A percentile compares a stretch with the other conserved stretches of the same genome.
These are phyloP conservation scores for Fusarium zealandicum DNA, from an alignment of 2,329 filamentous ascomycete genomes.

Conservation along the genomic window DNA sequence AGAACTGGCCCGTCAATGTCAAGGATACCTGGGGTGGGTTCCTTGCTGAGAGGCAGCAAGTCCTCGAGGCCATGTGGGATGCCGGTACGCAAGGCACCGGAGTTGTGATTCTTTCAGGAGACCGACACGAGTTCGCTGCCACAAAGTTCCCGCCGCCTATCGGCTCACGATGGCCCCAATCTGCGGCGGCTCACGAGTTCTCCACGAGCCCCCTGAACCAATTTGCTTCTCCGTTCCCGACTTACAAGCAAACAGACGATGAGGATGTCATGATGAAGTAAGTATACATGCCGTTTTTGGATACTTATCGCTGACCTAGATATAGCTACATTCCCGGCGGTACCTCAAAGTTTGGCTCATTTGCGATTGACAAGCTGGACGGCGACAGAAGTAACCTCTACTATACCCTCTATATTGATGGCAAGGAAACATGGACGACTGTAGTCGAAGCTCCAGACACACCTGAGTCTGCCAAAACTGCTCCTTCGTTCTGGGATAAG, in stretches of 20 bases:
- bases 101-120: slow-evolving; percentile 85
- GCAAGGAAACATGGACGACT: slow-evolving; percentile 77
- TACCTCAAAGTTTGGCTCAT: slow-evolving; percentile 82
- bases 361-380: slow-evolving; percentile 73
- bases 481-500: slow-evolving; percentile 57
- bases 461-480: slow-evolving; percentile 41
- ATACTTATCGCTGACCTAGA: neutral
- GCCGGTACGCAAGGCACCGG: slow-evolving; percentile 77
- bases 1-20: slow-evolving; percentile 92
- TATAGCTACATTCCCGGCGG: slow-evolving; percentile 79
- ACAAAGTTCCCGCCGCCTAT: slow-evolving; percentile 75
- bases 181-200: slow-evolving; percentile 83
- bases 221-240: slow-evolving; percentile 87
- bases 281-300: slow-evolving; percentile 44
- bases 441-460: slow-evolving; percentile 55
- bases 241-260: slow-evolving; percentile 81
- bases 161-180: slow-evolving; percentile 67
- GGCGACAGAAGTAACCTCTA: slow-evolving; percentile 71
- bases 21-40: slow-evolving; percentile 96
- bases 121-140: slow-evolving; percentile 96
- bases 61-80: slow-evolving; percentile 94
- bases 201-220: slow-evolving; percentile 90
- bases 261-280: slow-evolving; percentile 87
- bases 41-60: slow-evolving; percentile 75
- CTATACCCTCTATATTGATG: slow-evolving; percentile 85